Evolutionary conservation across 2,329 filamentous ascomycete species (phyloP), one percentile per base, ranked within the genome.

Genomic region (Arthrobotrys megalospora): DNA sequence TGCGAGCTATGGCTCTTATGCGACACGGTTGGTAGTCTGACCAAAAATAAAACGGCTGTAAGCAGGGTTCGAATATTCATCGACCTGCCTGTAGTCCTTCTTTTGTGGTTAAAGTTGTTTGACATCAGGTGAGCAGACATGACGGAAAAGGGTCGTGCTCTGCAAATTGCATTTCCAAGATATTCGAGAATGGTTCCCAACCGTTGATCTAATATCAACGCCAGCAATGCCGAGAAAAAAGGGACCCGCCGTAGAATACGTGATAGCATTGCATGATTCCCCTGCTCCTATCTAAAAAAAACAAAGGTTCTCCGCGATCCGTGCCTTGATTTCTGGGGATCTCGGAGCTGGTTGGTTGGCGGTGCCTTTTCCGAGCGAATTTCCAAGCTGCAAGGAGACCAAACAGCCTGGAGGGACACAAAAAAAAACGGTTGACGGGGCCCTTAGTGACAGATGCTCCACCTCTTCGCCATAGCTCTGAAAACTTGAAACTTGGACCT

Each of bases 361-460:
- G 60, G 70, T 47, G 36, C 36, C 34, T 55, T 77, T 77, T 67
- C 73, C 73, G 75, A 78, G 75, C 67, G 67, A 72, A 55, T 72
- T 78, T 66, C 43, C 53, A 72, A 55, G 60, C 58, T 58, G 73
- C 67, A 72, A 48, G 67, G 67, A 62, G 62, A 50, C 14, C 41
- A 41, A 58, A 60, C 43, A 43, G 50, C 60, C 45, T 66, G 65
- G 63, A 41, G 60, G 52, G 50, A 53, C 16, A 71, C 47, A 55
- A 16, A 48, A n/a, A 71, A 41, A 64, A 64, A 48, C 21, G 28
- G 60, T 48, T 48, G 60, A 63, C 19, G 60, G 47, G 45, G 10
- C 41, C 41, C 32, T 36, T 55, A 41, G 50, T 55, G 43, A 70
- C 41, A 43, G 47, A 55, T 41, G 60, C 60, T 47, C 60, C 45